Evolutionary conservation across 352 stramenopile species (phyloP).

Genomic region (Plasmopara viticola): DNA sequence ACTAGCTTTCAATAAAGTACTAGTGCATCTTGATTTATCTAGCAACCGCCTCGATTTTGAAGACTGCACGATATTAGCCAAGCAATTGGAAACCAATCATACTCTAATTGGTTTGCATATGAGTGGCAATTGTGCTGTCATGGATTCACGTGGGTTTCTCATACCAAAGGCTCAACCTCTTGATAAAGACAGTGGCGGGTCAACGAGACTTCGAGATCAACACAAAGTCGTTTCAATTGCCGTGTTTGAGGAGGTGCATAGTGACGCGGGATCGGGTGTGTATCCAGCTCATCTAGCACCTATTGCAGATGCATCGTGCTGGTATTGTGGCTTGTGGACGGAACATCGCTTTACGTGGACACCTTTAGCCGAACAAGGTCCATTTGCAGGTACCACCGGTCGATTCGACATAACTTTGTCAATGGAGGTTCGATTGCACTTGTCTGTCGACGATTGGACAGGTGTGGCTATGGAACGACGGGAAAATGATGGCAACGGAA

Average conservation of each 20-base stretch:
- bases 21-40: no score
- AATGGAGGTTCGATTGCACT: conserved; percentile 47
- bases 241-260: conserved; percentile 64
- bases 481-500: no score
- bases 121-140: conserved; percentile 61
- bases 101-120: conserved; percentile 68
- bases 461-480: conserved; percentile 57
- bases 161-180: conserved; percentile 39
- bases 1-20: no score
- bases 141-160: conserved; percentile 65
- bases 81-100: conserved; percentile 11
- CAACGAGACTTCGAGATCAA: conserved; percentile 36
- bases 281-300: conserved; percentile 43
- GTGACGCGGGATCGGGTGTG: conserved; percentile 40
- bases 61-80: no score
- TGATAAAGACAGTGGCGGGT: conserved; percentile 12
- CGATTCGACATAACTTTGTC: conserved; percentile 27
- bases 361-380: conserved; percentile 33
- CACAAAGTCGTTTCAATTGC: conserved; percentile 76
- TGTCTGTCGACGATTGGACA: conserved; percentile 67
- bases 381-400: conserved; percentile 27
- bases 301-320: conserved; percentile 14
- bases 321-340: no score
- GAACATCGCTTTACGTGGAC: no score
- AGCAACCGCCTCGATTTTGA: no score